Evolutionary conservation across 352 stramenopile genomes (phyloP).

Genomic region (Phytophthora citrophthora): DNA sequence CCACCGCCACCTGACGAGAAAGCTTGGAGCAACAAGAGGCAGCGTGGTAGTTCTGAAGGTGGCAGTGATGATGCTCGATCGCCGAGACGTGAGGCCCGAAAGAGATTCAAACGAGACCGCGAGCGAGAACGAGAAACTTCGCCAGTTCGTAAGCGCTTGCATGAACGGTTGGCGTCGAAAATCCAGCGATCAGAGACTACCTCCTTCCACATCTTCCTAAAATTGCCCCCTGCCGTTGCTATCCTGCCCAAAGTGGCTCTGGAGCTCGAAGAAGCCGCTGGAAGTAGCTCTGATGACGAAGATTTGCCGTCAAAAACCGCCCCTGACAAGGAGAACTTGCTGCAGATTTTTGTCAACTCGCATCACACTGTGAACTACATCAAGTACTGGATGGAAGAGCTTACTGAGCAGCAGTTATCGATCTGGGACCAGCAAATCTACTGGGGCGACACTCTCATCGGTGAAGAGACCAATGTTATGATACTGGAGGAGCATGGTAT

Average conservation of each 20-base stretch:
- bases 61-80: constrained; percentile 29
- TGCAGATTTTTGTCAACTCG: constrained; percentile 70
- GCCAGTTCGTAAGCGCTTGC: constrained; percentile 60
- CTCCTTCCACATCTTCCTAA: constrained; percentile 72
- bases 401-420: constrained; percentile 80
- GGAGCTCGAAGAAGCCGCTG: constrained; percentile 68
- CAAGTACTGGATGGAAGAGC: constrained; percentile 84
- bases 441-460: constrained; percentile 79
- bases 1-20: constrained; percentile 68
- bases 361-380: constrained; percentile 83
- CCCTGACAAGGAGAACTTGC: constrained; percentile 31
- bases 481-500: constrained; percentile 78
- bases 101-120: constrained; percentile 39
- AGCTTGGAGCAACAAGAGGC: constrained; percentile 36
- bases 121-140: constrained; percentile 57
- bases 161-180: constrained; percentile 55
- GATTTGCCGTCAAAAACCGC: constrained; percentile 5
- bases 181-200: constrained; percentile 55
- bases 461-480: constrained; percentile 78
- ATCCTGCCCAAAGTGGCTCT: constrained; percentile 70
- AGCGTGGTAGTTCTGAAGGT: constrained; percentile 23
- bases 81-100: constrained; percentile 26
- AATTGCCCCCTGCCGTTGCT: constrained; percentile 64
- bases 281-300: constrained; percentile 38
- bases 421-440: constrained; percentile 85